Conservation (phyloP, 2,329 filamentous ascomycete species). For the Bipolaris oryzae region DNA sequence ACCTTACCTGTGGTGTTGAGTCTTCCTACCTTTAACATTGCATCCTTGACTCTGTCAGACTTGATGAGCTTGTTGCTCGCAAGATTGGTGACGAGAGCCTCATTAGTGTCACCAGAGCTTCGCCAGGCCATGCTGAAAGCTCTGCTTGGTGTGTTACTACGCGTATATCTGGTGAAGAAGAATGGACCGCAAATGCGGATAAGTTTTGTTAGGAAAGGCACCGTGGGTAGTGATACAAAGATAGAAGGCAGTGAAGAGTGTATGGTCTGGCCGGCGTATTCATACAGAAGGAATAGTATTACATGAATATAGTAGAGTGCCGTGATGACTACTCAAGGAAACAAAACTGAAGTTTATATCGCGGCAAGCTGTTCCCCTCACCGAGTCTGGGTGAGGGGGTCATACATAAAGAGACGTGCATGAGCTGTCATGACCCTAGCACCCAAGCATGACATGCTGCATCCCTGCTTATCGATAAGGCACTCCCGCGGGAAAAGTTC, state of each 20-base stretch:
- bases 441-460: not conserved
- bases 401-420: slow-evolving; percentile 3
- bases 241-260: slow-evolving; percentile 16
- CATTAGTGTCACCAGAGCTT: slow-evolving; percentile 76
- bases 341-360: not conserved
- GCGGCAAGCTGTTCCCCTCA: slow-evolving; percentile 10
- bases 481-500: slow-evolving; percentile 26
- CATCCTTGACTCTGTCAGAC: slow-evolving; percentile 72
- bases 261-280: slow-evolving; percentile 1
- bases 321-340: not conserved
- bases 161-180: not conserved
- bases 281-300: not conserved
- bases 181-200: slow-evolving; percentile 26
- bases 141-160: slow-evolving; percentile 2
- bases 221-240: slow-evolving; percentile 21
- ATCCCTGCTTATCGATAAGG: slow-evolving; percentile 31
- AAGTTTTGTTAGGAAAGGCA: slow-evolving; percentile 28
- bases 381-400: slow-evolving; percentile 9
- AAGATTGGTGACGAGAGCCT: slow-evolving; percentile 78
- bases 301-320: not conserved
- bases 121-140: slow-evolving; percentile 81
- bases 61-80: slow-evolving; percentile 73
- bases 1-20: not conserved
- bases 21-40: slow-evolving; percentile 72
- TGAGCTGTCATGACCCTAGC: not conserved